Evolutionary conservation across 2,329 filamentous ascomycete species (phyloP), one percentile per base, ranked within the genome.

Genomic region (Pezicula carpinea): DNA sequence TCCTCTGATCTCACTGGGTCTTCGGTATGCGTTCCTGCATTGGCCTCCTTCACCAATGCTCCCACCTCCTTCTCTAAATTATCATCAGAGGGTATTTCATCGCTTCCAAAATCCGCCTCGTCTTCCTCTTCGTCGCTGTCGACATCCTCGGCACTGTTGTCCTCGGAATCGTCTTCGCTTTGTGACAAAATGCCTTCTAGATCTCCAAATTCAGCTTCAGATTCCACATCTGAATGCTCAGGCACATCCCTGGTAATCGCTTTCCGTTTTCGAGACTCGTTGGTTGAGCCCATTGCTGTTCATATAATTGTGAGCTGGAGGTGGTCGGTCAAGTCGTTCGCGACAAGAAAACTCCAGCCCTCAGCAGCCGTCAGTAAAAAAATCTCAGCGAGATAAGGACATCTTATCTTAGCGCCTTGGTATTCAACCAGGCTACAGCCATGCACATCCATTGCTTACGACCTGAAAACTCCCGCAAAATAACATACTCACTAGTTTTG

Each of bases 191-290:
- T 74, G 23, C 76, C 79, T 48, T 82, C 76, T 14, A 82, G 65
- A 46, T 76, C 72, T 44, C 67, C 70, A 51, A 85, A 77, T 55
- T 85, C 82, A 55, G 81, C 76, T 26, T 82, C 82, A 8, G 26
- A 29, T 11, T 29, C 26, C 3, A 72, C 66, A 51, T 77, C 71
- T 13, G 71, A 67, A 42, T 68, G 64, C 48, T 70, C 69, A 39
- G 72, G 69, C 15, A 72, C 67, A 56, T 80, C 78, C 26, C 72
- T 71, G 19, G 73, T 75, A 17, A 79, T 72, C 51, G 78, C 77
- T 67, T 87, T 87, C 55, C 84, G 79, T 72, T 87, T 87, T 53
- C 54, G 54, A 31, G 55, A 48, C 10, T 35, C 45, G 15, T 53
- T 54, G 49, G 53, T 42, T 22, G 56, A 54, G 34, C 61, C 58